Conservation (phyloP, 148 eudicot species). For the Chenopodium formosanum region DNA sequence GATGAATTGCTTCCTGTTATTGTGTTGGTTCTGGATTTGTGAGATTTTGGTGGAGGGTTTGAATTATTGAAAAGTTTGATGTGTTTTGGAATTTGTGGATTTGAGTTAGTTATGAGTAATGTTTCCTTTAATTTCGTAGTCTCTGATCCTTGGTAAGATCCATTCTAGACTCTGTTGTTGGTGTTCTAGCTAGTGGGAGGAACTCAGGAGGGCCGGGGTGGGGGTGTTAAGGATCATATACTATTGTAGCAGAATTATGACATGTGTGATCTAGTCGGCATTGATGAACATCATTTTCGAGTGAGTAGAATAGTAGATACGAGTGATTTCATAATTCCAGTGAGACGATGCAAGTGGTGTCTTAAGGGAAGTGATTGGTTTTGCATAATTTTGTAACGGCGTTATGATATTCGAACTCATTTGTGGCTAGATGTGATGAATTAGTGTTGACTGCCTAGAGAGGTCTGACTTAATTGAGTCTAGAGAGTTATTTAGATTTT, state of each 20-base stretch:
- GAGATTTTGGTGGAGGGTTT: background rate
- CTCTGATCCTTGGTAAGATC: background rate
- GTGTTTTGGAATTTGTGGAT: background rate
- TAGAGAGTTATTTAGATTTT: background rate
- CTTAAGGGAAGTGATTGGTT: background rate
- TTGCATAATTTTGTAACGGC: background rate
- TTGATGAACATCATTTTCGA: background rate
- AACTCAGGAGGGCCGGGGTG: background rate
- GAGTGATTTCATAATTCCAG: background rate
- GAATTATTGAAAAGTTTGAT: background rate
- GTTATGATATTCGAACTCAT: background rate
- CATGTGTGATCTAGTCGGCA: background rate
- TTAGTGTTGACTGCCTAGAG: background rate
- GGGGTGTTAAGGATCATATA: background rate
- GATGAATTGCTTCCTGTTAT: background rate
- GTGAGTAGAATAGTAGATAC: background rate
- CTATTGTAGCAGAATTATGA: too few relatives aligned
- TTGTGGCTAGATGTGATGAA: background rate
- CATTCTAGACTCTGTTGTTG: background rate
- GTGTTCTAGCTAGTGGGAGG: background rate
- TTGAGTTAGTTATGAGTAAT: background rate
- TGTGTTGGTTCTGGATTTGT: background rate
- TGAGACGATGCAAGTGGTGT: background rate
- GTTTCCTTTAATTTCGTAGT: background rate
- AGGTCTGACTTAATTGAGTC: background rate